phyloP scores from a whole-genome alignment of 2,329 filamentous ascomycete genomes.

The Sporothrix sp. region DNA sequence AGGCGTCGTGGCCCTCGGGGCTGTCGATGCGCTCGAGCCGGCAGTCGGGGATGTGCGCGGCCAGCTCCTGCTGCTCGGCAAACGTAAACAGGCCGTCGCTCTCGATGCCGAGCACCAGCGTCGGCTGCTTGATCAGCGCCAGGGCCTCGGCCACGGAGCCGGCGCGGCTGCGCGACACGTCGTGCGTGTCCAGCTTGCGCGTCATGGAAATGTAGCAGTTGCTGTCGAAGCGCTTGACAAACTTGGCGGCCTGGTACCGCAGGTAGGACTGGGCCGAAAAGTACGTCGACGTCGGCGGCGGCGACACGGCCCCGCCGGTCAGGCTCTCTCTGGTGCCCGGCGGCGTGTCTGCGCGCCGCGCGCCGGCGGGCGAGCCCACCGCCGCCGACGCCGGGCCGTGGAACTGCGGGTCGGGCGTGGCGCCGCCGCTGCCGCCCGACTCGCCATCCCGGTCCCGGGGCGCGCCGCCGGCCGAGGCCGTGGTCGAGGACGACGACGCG shows the following conservation, averaged over 20 bases:
- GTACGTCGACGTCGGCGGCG: constrained; percentile 63
- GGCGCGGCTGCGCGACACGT: constrained; percentile 74
- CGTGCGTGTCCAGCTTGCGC: constrained; percentile 93
- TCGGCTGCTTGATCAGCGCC: constrained; percentile 74
- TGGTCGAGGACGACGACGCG: neutral
- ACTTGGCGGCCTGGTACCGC: constrained; percentile 92
- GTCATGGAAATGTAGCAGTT: constrained; percentile 99
- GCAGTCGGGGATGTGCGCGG: constrained; percentile 67
- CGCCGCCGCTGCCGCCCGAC: constrained; percentile 13
- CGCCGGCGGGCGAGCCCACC: neutral
- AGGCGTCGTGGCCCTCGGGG: constrained; percentile 92
- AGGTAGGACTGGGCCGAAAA: constrained; percentile 98
- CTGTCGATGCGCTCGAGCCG: constrained; percentile 81
- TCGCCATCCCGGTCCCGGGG: neutral
- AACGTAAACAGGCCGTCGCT: constrained; percentile 95
- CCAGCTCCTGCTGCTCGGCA: constrained; percentile 89
- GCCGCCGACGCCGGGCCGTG: constrained; percentile 14
- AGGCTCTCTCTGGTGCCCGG: constrained; percentile 42
- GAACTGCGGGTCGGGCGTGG: constrained; percentile 18
- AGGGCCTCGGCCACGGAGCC: constrained; percentile 62
- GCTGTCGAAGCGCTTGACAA: constrained; percentile 92
- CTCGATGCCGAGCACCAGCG: constrained; percentile 86
- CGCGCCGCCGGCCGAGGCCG: neutral
- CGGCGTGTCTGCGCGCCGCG: neutral
- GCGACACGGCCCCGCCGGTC: constrained; percentile 40